A percentile compares a stretch with the other conserved stretches of the same genome.
Conservation (phyloP, 805 yeast genomes). For the Saccharomycopsis fodiens region DNA sequence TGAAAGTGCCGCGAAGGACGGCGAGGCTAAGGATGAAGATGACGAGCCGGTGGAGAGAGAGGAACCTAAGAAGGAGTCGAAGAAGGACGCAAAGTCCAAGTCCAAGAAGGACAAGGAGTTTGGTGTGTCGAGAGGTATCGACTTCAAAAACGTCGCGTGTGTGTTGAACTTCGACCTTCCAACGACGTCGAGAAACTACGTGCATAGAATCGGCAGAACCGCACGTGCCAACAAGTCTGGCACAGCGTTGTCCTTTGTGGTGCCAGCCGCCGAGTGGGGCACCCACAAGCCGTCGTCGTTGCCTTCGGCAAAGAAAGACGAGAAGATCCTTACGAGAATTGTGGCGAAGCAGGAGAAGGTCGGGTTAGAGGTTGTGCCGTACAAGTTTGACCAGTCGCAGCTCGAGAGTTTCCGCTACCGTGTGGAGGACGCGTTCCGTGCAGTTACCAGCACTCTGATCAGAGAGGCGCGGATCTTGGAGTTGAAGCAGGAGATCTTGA, state of each 20-base stretch:
- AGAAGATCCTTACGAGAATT: constrained; percentile 71
- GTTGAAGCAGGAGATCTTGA: constrained; percentile 74
- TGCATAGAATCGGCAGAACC: constrained; percentile 93
- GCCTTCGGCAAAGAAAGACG: constrained; percentile 71
- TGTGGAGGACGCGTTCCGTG: constrained; percentile 94
- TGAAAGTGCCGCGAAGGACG: constrained; percentile 23
- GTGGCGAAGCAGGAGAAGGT: constrained; percentile 65
- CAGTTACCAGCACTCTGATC: constrained; percentile 82
- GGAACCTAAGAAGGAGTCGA: constrained; percentile 20
- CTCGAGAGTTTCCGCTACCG: constrained; percentile 94
- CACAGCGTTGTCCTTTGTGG: constrained; percentile 88
- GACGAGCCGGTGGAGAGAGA: constrained; percentile 21
- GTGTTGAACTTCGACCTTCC: constrained; percentile 95
- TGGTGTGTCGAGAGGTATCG: constrained; percentile 96
- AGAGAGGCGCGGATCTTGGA: constrained; percentile 92
- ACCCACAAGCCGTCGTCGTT: constrained; percentile 78
- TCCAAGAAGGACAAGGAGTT: constrained; percentile 60
- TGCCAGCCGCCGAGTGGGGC: constrained; percentile 75
- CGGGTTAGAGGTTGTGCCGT: constrained; percentile 76
- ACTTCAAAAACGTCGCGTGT: constrained; percentile 92
- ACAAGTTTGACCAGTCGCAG: constrained; percentile 84
- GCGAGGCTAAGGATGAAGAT: constrained; percentile 24
- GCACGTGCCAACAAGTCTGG: constrained; percentile 97
- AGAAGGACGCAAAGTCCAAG: constrained; percentile 20
- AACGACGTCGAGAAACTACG: constrained; percentile 76